These are phyloP conservation scores for Chrysanthemum makinoi DNA, from an alignment of 129 eudicot genomes.

Conservation along the genomic window DNA sequence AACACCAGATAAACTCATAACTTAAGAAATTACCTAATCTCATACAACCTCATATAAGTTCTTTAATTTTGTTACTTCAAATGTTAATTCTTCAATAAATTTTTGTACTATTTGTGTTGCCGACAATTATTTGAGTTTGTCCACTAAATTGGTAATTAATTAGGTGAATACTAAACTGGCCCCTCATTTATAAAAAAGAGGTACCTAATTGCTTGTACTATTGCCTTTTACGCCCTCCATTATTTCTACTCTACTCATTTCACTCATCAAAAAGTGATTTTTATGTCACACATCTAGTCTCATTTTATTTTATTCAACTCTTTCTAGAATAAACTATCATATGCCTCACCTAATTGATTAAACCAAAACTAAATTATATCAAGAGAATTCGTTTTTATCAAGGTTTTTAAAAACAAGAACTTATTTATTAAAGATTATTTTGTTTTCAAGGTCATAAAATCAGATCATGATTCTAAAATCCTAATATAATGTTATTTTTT, in stretches of 20 bases:
- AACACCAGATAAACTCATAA: no score
- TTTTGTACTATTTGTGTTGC: constrained; percentile 28
- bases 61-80: not conserved
- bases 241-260: constrained; percentile 47
- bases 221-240: constrained; percentile 40
- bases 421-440: no score
- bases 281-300: constrained; percentile 43
- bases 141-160: constrained; percentile 52
- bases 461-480: no score
- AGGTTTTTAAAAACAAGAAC: no score
- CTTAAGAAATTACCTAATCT: no score
- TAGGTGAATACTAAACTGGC: constrained; percentile 35
- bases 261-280: constrained; percentile 42
- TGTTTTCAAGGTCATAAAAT: no score
- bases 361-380: not conserved
- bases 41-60: no score
- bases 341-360: constrained; percentile 28
- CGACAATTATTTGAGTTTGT: constrained; percentile 62
- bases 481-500: no score
- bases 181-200: constrained; percentile 30
- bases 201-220: constrained; percentile 33
- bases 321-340: constrained; percentile 36
- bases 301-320: constrained; percentile 23
- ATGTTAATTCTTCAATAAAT: constrained; percentile 11
- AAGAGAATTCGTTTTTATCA: not conserved